A percentile compares a stretch with the other conserved stretches of the same genome.
Conservation (phyloP, 2,329 filamentous ascomycete species). For the Pyrenochaeta sp. region DNA sequence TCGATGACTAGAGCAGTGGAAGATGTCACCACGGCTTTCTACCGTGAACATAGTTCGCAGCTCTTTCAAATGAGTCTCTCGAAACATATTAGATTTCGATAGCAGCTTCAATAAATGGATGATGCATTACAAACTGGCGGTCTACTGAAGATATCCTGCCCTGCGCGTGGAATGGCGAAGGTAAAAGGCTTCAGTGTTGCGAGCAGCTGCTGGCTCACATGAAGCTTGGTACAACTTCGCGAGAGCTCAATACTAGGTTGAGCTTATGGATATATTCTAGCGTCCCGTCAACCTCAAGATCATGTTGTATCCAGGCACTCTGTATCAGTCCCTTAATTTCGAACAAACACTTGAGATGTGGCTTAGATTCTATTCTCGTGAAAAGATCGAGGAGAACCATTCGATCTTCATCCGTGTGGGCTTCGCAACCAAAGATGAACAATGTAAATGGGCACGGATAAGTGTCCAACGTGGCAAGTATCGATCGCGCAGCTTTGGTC, state of each 20-base stretch:
- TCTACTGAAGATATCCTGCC: neutral
- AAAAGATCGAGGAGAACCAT: slow-evolving; percentile 19
- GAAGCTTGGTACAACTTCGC: slow-evolving; percentile 8
- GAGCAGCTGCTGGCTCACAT: neutral
- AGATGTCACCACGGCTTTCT: too few species aligned
- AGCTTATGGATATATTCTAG: slow-evolving; percentile 15
- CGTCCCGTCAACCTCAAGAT: slow-evolving; percentile 9
- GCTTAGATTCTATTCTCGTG: slow-evolving; percentile 2
- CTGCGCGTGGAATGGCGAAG: neutral
- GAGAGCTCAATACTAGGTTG: slow-evolving; percentile 11
- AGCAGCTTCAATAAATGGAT: too few species aligned
- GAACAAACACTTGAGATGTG: slow-evolving; percentile 3
- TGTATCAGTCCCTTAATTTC: slow-evolving; percentile 13
- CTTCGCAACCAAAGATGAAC: slow-evolving; percentile 36
- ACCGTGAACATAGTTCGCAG: too few species aligned
- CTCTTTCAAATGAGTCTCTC: too few species aligned
- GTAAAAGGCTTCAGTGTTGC: too few species aligned
- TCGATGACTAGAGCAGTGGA: too few species aligned
- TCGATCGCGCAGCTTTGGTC: slow-evolving; percentile 4
- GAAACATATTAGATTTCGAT: too few species aligned
- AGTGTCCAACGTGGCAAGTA: slow-evolving; percentile 21
- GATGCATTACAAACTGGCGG: too few species aligned
- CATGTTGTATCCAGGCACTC: slow-evolving; percentile 20
- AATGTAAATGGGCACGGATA: slow-evolving; percentile 31
- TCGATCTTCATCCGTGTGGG: slow-evolving; percentile 30